phyloP scores from a whole-genome alignment of 768 basidiomycete genomes.

The Rhizopogon vesiculosus region DNA sequence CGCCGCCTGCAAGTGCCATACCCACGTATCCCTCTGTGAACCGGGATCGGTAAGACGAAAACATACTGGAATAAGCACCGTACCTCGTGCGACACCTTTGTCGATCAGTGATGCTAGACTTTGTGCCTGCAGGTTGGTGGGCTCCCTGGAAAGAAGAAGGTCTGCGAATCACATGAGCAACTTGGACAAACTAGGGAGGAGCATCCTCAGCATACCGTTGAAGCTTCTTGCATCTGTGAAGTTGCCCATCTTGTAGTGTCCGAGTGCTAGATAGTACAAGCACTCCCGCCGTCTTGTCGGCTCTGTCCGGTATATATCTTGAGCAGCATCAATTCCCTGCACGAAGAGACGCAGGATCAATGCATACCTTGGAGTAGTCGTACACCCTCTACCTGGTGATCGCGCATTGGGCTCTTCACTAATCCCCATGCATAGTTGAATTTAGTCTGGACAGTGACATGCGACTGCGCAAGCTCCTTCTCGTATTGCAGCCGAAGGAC shows the following conservation, averaged over 20 bases:
- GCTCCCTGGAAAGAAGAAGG: slow-evolving; percentile 86
- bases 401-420: slow-evolving; percentile 82
- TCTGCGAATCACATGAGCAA: slow-evolving; percentile 38
- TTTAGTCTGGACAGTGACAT: slow-evolving; percentile 91
- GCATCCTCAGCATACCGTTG: slow-evolving; percentile 59
- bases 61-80: slow-evolving; percentile 10
- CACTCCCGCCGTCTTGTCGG: slow-evolving; percentile 89
- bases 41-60: neutral
- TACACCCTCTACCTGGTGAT: slow-evolving; percentile 91
- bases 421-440: slow-evolving; percentile 98
- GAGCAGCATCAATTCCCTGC: slow-evolving; percentile 9
- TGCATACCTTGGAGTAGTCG: slow-evolving; percentile 76
- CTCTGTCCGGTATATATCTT: slow-evolving; percentile 92
- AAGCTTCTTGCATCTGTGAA: slow-evolving; percentile 90
- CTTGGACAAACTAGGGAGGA: neutral
- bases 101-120: slow-evolving; percentile 86
- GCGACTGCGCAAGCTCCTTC: slow-evolving; percentile 78
- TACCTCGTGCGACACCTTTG: slow-evolving; percentile 76
- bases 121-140: slow-evolving; percentile 88
- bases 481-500: slow-evolving; percentile 85
- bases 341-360: slow-evolving; percentile 6
- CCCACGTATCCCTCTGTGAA: slow-evolving; percentile 93
- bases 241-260: slow-evolving; percentile 95
- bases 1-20: slow-evolving; percentile 92
- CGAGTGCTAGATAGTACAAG: slow-evolving; percentile 92